phyloP scores from a whole-genome alignment of 1,284 basidiomycete genomes.

The Porogramme epimiltina region DNA sequence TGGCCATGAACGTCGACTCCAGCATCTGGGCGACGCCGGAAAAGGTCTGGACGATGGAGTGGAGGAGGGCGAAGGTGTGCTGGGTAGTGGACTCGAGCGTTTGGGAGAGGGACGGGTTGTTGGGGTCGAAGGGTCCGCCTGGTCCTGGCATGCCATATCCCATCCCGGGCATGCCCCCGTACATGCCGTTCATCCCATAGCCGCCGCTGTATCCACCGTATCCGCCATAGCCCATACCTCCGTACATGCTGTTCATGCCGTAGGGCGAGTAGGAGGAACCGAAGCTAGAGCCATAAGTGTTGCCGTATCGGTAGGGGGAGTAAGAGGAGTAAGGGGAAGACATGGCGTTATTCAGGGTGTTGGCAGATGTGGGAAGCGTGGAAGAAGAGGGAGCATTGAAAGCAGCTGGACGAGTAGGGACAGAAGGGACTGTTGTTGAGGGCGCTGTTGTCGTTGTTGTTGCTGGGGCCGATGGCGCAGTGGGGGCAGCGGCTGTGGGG shows the following conservation, averaged over 20 bases:
- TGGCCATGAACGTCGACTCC: conserved; percentile 98
- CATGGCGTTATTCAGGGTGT: conserved; percentile 27
- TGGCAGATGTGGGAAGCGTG: conserved; percentile 20
- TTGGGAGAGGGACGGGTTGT: conserved; percentile 75
- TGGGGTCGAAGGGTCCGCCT: conserved; percentile 53
- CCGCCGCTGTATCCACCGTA: conserved; percentile 43
- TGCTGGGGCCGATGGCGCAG: conserved; percentile 24
- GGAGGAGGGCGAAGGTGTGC: conserved; percentile 91
- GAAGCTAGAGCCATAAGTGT: conserved; percentile 41
- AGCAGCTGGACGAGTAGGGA: conserved; percentile 45
- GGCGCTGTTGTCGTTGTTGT: conserved; percentile 18
- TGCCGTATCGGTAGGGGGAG: conserved; percentile 49
- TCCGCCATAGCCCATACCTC: conserved; percentile 35
- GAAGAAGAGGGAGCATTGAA: conserved; percentile 31
- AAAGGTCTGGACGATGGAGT: conserved; percentile 96
- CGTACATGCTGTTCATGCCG: conserved; percentile 43
- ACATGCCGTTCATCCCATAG: conserved; percentile 41
- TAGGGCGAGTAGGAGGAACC: conserved; percentile 44
- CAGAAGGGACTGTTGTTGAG: conserved; percentile 30
- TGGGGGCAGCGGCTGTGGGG: conserved; percentile 26
- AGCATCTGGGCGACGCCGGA: conserved; percentile 97
- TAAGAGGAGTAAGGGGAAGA: conserved; percentile 40
- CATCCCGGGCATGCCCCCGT: conserved; percentile 40
- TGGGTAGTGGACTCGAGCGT: conserved; percentile 89
- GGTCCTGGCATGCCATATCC: conserved; percentile 41